Base-by-base conservation (phyloP, 164 flowering plant genomes). In the Dillenia turbinata region DNA sequence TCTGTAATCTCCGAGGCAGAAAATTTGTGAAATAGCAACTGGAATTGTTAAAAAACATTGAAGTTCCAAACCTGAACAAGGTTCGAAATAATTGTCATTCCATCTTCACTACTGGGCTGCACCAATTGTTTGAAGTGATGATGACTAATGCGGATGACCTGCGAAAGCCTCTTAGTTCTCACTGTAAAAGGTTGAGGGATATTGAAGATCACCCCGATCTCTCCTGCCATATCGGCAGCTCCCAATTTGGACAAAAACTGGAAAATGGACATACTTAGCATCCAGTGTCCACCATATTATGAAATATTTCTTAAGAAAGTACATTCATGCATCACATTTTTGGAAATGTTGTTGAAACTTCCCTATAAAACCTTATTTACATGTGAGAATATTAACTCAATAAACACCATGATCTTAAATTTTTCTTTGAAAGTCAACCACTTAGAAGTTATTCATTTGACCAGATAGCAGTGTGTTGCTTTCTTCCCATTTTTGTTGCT, bases 141-240 rank as follows among this genome's bases (percentile, higher is more conserved):
- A 75, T 90, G 95, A 66, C 92, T 85, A 24, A 88, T 82, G 58
- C 92, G 69, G 46, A 90, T 73, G 46, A 88, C 87, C 71, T 90
- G 97, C 55, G 87, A 88, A 47, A 87, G 87, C 69, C 90, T 82
- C 78, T 66, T 91, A 49, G 85, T 90, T 73, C 95, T 83, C 72
- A 90, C 85, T 54, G 95, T 90, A 68, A 82, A 91, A 62, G 93
- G 97, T 67, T 91, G 97, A 43, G 90, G 93, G 65, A 80, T 79
- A 71, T 88, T 91, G 76, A 91, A 74, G 56, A 91, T 48, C 8
- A 91, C 93, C 26, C 83, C 97, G 33, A 88, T 84, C 72, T 91
- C 97, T 60, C 97, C 97, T 60, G 79, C 84, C 86, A 88, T 79
- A 26, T 82, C 83, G 54, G 83, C 69, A 47, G 92, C 57, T 69